These are phyloP conservation scores for Parascedosporium putredinis DNA, from an alignment of 2,329 filamentous ascomycete species.

Conservation along the genomic window DNA sequence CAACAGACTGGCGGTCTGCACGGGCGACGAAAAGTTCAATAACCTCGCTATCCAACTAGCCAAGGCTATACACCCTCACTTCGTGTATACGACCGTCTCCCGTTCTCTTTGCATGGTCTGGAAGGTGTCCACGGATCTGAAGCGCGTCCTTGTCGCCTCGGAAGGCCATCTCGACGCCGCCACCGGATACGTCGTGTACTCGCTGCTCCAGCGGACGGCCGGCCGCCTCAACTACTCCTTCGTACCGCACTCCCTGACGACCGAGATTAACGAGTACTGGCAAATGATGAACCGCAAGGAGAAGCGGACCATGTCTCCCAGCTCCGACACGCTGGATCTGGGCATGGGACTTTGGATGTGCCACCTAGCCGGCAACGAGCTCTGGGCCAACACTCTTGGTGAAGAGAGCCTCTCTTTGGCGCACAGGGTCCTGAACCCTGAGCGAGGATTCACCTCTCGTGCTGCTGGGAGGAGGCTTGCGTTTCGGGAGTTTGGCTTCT, in stretches of 20 bases:
- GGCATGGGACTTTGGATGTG: constrained; percentile 50
- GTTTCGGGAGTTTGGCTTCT: constrained; percentile 45
- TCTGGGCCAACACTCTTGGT: constrained; percentile 33
- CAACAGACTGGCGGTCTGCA: constrained; percentile 39
- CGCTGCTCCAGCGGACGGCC: constrained; percentile 33
- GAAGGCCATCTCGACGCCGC: constrained; percentile 47
- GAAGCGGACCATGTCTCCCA: constrained; percentile 32
- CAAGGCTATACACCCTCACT: constrained; percentile 39
- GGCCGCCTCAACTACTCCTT: constrained; percentile 12
- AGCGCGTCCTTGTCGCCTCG: constrained; percentile 31
- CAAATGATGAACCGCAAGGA: constrained; percentile 29
- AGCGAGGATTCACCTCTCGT: constrained; percentile 15
- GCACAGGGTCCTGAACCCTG: constrained; percentile 13
- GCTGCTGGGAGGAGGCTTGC: constrained; percentile 26
- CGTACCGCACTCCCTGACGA: constrained; percentile 23
- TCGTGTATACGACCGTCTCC: constrained; percentile 25
- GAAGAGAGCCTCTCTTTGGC: constrained; percentile 19
- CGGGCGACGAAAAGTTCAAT: constrained; percentile 35
- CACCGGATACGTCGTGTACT: constrained; percentile 40
- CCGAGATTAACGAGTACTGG: constrained; percentile 43
- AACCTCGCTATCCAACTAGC: constrained; percentile 40
- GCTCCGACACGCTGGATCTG: constrained; percentile 41
- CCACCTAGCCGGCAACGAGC: constrained; percentile 37
- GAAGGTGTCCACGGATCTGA: constrained; percentile 43
- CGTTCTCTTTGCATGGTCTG: constrained; percentile 34